phyloP scores from a whole-genome alignment of 129 eudicot species.

The Logfia minima region DNA sequence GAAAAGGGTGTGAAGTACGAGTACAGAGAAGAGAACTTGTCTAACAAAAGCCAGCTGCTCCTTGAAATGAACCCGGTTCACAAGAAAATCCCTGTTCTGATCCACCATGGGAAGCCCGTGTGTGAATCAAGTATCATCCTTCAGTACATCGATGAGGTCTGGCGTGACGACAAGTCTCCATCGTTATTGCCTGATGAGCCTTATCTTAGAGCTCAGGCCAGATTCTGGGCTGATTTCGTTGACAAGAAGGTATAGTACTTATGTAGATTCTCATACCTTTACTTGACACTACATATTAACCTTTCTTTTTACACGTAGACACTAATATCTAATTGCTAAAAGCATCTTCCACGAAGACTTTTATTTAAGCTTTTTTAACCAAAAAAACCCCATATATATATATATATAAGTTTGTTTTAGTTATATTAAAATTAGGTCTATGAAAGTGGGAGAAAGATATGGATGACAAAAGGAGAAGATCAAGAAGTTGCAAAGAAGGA shows the following conservation, averaged over 20 bases:
- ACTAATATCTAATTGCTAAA: no score
- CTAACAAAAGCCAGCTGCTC: constrained; percentile 28
- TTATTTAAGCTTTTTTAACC: no score
- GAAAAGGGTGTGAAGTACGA: constrained; percentile 29
- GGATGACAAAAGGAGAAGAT: constrained; percentile 22
- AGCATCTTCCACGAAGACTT: no score
- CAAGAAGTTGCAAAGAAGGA: constrained; percentile 23
- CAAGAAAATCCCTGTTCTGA: constrained; percentile 34
- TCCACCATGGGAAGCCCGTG: constrained; percentile 29
- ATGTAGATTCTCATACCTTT: no score
- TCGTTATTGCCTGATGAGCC: constrained; percentile 34
- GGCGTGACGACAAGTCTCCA: constrained; percentile 3
- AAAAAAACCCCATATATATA: no score
- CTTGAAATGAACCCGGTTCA: constrained; percentile 35
- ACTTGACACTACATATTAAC: no score
- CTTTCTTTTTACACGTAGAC: no score
- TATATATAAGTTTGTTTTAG: no score
- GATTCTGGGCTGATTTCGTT: constrained; percentile 34
- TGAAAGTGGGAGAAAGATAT: constrained; percentile 15
- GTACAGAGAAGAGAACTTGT: constrained; percentile 15
- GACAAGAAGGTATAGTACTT: constrained; percentile 25
- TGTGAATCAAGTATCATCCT: constrained; percentile 27
- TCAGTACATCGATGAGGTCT: constrained; percentile 26
- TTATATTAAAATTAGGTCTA: constrained; percentile 1
- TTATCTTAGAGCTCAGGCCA: constrained; percentile 33